These are phyloP conservation scores for Paramarasmius palmivorus DNA, from an alignment of 1,284 basidiomycete species.

Conservation along the genomic window DNA sequence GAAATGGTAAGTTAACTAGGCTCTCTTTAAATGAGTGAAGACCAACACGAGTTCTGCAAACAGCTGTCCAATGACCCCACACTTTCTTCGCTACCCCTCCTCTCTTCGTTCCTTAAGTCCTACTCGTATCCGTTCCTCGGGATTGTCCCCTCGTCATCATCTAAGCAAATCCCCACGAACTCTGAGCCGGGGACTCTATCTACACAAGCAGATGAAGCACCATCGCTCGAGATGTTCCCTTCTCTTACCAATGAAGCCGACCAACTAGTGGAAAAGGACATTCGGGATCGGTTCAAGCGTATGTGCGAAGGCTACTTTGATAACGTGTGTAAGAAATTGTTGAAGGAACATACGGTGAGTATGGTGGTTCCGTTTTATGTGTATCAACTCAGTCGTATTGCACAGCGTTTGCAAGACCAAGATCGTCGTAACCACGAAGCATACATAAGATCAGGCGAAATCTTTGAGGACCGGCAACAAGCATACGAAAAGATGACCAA, in stretches of 20 bases:
- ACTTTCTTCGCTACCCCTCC: conserved; percentile 81
- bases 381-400: conserved; percentile 9
- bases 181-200: conserved; percentile 58
- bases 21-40: conserved; percentile 9
- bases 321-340: conserved; percentile 86
- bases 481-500: conserved; percentile 98
- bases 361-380: conserved; percentile 3
- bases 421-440: conserved; percentile 97
- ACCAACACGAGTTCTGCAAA: conserved; percentile 8
- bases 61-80: conserved; percentile 87
- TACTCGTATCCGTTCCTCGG: conserved; percentile 84
- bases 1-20: conserved; percentile 64
- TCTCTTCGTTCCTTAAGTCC: conserved; percentile 83
- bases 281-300: conserved; percentile 86
- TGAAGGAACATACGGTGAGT: conserved; percentile 87
- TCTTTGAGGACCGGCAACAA: conserved; percentile 98
- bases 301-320: conserved; percentile 96
- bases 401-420: conserved; percentile 90
- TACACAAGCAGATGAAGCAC: conserved; percentile 34
- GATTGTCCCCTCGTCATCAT: conserved; percentile 50
- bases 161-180: conserved; percentile 56
- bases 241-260: conserved; percentile 52
- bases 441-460: conserved; percentile 97
- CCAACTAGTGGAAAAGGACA: conserved; percentile 81
- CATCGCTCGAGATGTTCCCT: conserved; percentile 40